These are phyloP conservation scores for Lichtheimia ornata DNA, from an alignment of 371 early-diverging fungal species.

Conservation along the genomic window DNA sequence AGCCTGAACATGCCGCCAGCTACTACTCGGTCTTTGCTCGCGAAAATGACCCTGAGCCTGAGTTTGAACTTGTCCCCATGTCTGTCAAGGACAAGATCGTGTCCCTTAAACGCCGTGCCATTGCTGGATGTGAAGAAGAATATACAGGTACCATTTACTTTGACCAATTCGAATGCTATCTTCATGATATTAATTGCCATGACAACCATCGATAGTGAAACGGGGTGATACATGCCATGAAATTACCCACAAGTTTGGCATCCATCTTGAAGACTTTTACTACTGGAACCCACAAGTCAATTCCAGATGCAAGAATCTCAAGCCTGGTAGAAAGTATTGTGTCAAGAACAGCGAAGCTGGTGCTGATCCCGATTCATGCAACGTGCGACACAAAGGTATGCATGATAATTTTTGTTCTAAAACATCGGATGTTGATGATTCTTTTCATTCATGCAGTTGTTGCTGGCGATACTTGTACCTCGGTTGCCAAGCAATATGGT, in stretches of 20 bases:
- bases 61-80: conserved; percentile 27
- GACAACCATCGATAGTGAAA: conserved; percentile 4
- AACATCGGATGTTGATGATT: background rate
- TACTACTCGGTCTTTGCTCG: conserved; percentile 31
- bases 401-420: background rate
- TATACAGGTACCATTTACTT: conserved; percentile 12
- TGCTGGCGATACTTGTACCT: conserved; percentile 25
- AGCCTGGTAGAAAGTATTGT: conserved; percentile 21
- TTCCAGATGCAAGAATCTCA: conserved; percentile 22
- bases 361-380: conserved; percentile 13
- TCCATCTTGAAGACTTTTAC: conserved; percentile 20
- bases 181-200: background rate
- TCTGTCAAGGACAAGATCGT: conserved; percentile 10
- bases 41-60: conserved; percentile 29
- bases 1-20: conserved; percentile 7
- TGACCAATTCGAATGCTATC: too few species aligned
- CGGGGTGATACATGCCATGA: conserved; percentile 20
- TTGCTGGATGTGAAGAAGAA: conserved; percentile 19
- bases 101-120: conserved; percentile 13
- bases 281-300: conserved; percentile 26
- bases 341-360: conserved; percentile 10
- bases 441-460: conserved; percentile 14
- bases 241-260: conserved; percentile 18
- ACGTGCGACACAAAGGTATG: conserved; percentile 21
- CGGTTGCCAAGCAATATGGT: conserved; percentile 23